phyloP scores from a whole-genome alignment of 2,329 filamentous ascomycete species.

The Phyllosticta ampelicida region DNA sequence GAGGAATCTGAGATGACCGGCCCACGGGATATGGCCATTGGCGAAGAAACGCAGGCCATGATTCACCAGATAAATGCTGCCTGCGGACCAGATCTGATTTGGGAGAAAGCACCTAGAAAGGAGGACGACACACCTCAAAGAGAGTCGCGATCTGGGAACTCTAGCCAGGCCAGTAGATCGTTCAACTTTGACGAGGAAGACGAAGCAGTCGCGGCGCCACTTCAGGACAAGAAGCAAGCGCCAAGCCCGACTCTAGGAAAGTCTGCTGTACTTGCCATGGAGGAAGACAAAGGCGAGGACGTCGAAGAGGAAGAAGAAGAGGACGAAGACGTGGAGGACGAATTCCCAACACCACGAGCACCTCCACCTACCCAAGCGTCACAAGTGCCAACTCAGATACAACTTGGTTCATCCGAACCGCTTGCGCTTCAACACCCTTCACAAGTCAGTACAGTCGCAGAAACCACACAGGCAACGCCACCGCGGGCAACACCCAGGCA shows the following conservation, averaged over 20 bases:
- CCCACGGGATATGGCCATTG: conserved; percentile 3
- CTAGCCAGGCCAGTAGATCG: background rate
- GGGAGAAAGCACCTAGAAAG: background rate
- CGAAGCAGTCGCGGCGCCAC: background rate
- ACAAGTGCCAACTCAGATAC: background rate
- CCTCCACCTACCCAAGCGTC: background rate
- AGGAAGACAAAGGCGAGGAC: background rate
- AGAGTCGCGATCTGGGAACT: background rate
- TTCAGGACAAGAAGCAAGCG: too few species aligned
- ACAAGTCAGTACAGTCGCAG: background rate
- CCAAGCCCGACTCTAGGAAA: background rate
- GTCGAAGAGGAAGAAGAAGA: background rate
- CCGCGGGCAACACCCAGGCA: background rate
- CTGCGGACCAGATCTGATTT: background rate
- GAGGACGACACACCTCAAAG: background rate
- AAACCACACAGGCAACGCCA: background rate
- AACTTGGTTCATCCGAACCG: background rate
- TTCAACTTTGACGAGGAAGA: conserved; percentile 4
- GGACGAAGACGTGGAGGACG: background rate
- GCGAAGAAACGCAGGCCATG: conserved; percentile 6
- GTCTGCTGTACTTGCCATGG: background rate
- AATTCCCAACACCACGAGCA: background rate
- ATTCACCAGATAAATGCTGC: conserved; percentile 3
- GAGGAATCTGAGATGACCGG: background rate
- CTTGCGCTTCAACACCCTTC: background rate